Evolutionary conservation across 2,329 filamentous ascomycete species (phyloP), one percentile per base, ranked within the genome.

Genomic region (Exserohilum rostratum): DNA sequence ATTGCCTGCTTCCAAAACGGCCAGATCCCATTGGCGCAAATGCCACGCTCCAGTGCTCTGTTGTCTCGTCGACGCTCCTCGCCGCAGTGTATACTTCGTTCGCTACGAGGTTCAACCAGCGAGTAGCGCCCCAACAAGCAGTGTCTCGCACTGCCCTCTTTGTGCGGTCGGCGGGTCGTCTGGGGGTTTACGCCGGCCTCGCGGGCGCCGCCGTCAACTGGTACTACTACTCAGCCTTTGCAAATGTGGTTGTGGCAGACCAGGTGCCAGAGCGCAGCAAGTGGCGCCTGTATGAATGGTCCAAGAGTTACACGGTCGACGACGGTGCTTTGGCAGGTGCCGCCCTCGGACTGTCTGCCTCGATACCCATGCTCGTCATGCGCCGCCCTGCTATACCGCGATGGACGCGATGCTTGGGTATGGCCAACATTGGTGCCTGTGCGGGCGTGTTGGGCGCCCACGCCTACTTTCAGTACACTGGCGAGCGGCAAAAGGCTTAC

Each of bases 21-120:
- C 65, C 68, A 10, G 69, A 71, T 15, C 30, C 65, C 3, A 62
- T 71, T 46, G 65, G 63, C 20, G 69, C 69, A 10, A 70, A 71
- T 51, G 60, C 68, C n/a, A 67, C 68, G 39, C 58, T 65, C 9
- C 66, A 67, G 43, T 65, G 65, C 46, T 48, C 64, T 4, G 37
- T 71, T 20, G 20, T 69, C 27, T 58, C 62, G 17, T 72, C 70
- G 31, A 69, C 68, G 13, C 59, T 48, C 11, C 50, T 64, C 27
- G 70, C 70, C 18, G 65, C 57, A 10, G 61, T 58, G 27, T 69
- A 73, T 46, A 65, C 65, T 17, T 61, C 55, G n/a, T 56, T 65
- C 18, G 68, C 66, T 15, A 44, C 57, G 25, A 55, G 47, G 38
- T 62, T 62, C 39, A 25, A 44, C 17, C 64, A 53, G 11, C 58